Conservation (phyloP, 768 basidiomycete genomes). For the Crassisporium funariophilum region DNA sequence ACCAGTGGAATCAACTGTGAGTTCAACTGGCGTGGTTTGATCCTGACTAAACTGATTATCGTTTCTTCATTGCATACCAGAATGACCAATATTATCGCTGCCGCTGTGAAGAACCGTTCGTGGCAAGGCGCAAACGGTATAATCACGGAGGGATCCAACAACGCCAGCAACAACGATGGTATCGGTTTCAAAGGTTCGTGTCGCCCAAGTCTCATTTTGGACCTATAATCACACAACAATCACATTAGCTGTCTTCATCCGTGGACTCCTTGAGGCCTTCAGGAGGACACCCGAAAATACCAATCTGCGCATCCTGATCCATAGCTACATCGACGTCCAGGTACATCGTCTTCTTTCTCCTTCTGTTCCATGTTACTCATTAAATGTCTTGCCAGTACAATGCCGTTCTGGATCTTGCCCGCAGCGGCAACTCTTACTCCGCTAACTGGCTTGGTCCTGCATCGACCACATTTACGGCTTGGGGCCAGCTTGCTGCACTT, state of each 20-base stretch:
- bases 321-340: slow-evolving; percentile 55
- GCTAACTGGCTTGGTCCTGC: slow-evolving; percentile 47
- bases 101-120: slow-evolving; percentile 41
- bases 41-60: not conserved
- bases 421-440: slow-evolving; percentile 44
- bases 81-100: slow-evolving; percentile 31
- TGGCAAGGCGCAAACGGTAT: slow-evolving; percentile 55
- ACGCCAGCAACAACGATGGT: slow-evolving; percentile 42
- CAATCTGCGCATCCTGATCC: slow-evolving; percentile 42
- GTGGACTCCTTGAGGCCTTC: slow-evolving; percentile 49
- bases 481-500: slow-evolving; percentile 52
- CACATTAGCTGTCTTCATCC: slow-evolving; percentile 40
- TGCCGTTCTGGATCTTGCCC: slow-evolving; percentile 51
- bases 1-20: slow-evolving; percentile 43
- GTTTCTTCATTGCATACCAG: not conserved
- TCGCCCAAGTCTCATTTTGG: not conserved
- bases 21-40: slow-evolving; percentile 13
- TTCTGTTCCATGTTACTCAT: not conserved
- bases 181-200: slow-evolving; percentile 53
- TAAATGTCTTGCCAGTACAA: slow-evolving; percentile 39
- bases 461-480: slow-evolving; percentile 44
- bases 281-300: slow-evolving; percentile 37
- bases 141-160: slow-evolving; percentile 52
- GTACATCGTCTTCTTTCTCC: slow-evolving; percentile 23
- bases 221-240: not conserved